A percentile compares a stretch with the other conserved stretches of the same genome.
These are phyloP conservation scores for Juncus inflexus DNA, from an alignment of 176 grass and related monocot species.

Conservation along the genomic window DNA sequence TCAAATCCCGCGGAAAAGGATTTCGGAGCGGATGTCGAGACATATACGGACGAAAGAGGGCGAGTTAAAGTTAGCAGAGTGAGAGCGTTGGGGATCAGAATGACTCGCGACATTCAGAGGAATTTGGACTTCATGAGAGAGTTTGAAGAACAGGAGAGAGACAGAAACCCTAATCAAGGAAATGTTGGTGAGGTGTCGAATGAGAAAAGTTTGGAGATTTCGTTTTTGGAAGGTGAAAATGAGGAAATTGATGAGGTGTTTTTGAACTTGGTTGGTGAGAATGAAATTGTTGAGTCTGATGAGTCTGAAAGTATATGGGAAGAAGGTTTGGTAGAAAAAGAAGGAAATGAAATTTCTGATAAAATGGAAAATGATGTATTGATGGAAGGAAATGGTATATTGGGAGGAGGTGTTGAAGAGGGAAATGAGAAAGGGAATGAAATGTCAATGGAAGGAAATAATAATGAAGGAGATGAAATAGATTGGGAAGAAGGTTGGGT, in stretches of 20 bases:
- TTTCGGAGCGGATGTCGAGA: slow-evolving; percentile 86
- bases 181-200: slow-evolving; percentile 23
- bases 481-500: slow-evolving; percentile 55
- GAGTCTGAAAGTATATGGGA: slow-evolving; percentile 62
- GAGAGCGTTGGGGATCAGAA: slow-evolving; percentile 82
- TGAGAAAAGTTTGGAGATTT: slow-evolving; percentile 70
- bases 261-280: slow-evolving; percentile 71
- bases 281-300: slow-evolving; percentile 41
- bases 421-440: too few species aligned
- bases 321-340: slow-evolving; percentile 52
- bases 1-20: slow-evolving; percentile 33
- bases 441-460: too few species aligned
- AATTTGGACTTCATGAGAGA: slow-evolving; percentile 98
- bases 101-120: slow-evolving; percentile 98
- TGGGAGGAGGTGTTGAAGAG: too few species aligned
- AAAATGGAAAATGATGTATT: slow-evolving; percentile 34
- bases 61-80: slow-evolving; percentile 74
- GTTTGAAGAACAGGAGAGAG: slow-evolving; percentile 47
- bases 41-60: slow-evolving; percentile 77
- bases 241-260: slow-evolving; percentile 66
- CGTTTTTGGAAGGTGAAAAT: slow-evolving; percentile 60
- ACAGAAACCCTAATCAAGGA: slow-evolving; percentile 3
- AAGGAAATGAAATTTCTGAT: slow-evolving; percentile 25
- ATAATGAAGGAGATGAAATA: slow-evolving; percentile 6
- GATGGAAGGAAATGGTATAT: slow-evolving; percentile 30